Base-by-base conservation (phyloP, 2,329 filamentous ascomycete genomes). In the Cadophora sp. region DNA sequence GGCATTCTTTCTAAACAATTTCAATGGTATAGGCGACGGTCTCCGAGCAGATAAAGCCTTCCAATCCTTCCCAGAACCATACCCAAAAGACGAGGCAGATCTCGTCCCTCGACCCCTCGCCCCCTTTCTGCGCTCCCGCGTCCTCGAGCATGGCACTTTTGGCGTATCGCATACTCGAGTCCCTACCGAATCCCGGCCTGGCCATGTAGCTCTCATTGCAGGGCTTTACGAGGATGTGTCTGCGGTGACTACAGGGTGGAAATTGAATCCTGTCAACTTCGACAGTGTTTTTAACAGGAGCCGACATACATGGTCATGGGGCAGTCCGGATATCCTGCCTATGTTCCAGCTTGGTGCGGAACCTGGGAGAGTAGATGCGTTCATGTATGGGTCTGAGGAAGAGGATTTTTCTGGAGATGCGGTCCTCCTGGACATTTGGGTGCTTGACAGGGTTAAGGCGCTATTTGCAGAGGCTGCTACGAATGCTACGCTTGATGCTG, bases 281-380 rank as follows among this genome's bases (percentile, higher is more conserved):
- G 96, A 99, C 81, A 98, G 95, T 76, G 94, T 99, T 13, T 99
- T 99, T 86, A 99, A 99, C 78, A 89, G 93, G 70, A 98, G 95
- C 77, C 85, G 91, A 55, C 96, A 99, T 80, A 99, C 96, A 8
- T 99, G 96, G 96, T 97, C 94, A 79, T 99, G 96, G 96, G 96
- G 96, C 1, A 97, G 94, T 76, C 96, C 96, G 1, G 96, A 99
- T 80, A 99, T 99, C 75, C 81, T 99, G 72, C 92, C 92, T 64
- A 99, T 99, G 96, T 99, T 99, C 77, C 89, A 96, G 77, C 87
- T 94, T 66, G 96, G 96, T n/a, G 95, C 96, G 27, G 89, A 92
- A 11, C 91, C 92, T 0, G 94, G 95, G 8, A 86, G 91, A 70
- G 92, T 99, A 1, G 92, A 97, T 79, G 91, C 93, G n/a, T 91